phyloP scores from a whole-genome alignment of 225 moss, liverwort and hornwort genomes.

The Marchantia paleacea region DNA sequence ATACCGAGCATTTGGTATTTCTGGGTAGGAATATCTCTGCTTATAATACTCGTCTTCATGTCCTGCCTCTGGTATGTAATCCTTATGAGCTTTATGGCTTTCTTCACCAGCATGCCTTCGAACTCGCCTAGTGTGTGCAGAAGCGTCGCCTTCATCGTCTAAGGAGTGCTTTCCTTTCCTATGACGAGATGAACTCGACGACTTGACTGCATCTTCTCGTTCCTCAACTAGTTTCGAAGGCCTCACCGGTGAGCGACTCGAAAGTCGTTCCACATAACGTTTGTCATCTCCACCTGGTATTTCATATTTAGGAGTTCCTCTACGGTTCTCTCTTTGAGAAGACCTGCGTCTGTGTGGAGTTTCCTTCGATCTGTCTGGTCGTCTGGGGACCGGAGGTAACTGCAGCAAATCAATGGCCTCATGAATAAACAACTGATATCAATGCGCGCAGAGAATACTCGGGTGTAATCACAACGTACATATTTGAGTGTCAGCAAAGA shows the following conservation, averaged over 20 bases:
- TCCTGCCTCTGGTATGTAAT: background rate
- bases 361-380: slow-evolving; percentile 24
- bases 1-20: slow-evolving; percentile 20
- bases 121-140: background rate
- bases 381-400: slow-evolving; percentile 34
- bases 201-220: background rate
- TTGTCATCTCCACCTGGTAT: background rate
- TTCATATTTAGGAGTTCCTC: background rate
- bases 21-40: background rate
- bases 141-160: background rate
- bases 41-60: slow-evolving; percentile 4
- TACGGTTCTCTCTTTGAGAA: slow-evolving; percentile 2
- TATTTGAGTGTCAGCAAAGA: background rate
- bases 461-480: background rate
- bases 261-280: background rate
- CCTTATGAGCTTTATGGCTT: slow-evolving; percentile 11
- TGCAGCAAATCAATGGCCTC: slow-evolving; percentile 13
- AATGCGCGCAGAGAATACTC: background rate
- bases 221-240: slow-evolving; percentile 10
- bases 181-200: slow-evolving; percentile 14
- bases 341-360: slow-evolving; percentile 18
- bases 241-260: slow-evolving; percentile 12
- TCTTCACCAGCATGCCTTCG: slow-evolving; percentile 11
- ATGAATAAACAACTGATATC: background rate
- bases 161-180: slow-evolving; percentile 9